phyloP scores from a whole-genome alignment of 106 monocot species.

The Dactylorhiza incarnata region DNA sequence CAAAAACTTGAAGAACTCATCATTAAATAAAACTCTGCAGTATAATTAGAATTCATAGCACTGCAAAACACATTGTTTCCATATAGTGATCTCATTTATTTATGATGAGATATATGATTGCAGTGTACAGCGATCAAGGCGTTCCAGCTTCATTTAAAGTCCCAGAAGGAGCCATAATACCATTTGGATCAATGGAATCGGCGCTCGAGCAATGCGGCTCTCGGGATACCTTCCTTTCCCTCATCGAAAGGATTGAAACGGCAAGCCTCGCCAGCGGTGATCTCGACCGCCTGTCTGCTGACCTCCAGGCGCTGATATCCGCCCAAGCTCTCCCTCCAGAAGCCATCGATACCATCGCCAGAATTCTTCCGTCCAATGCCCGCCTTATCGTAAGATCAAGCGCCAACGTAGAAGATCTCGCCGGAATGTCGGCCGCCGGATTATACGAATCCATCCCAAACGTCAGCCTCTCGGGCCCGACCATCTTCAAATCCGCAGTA shows the following conservation, averaged over 20 bases:
- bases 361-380: constrained; percentile 35
- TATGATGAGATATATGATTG: constrained; percentile 7
- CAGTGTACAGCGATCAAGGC: constrained; percentile 79
- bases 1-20: too few species aligned
- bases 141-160: constrained; percentile 69
- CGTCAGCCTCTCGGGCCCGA: constrained; percentile 47
- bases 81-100: background rate
- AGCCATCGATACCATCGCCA: constrained; percentile 25
- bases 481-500: constrained; percentile 48
- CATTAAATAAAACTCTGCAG: too few species aligned
- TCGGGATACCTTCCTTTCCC: constrained; percentile 36
- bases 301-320: constrained; percentile 69
- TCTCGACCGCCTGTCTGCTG: constrained; percentile 44
- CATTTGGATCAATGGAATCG: constrained; percentile 82
- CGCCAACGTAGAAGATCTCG: constrained; percentile 91
- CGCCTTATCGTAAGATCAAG: constrained; percentile 84
- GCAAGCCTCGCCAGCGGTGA: constrained; percentile 40
- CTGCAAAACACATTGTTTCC: background rate
- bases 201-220: constrained; percentile 59
- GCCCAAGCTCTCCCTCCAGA: constrained; percentile 28
- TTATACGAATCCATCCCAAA: constrained; percentile 92
- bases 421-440: constrained; percentile 96
- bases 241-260: constrained; percentile 55
- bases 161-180: constrained; percentile 70
- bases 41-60: too few species aligned